Percentiles rank a stretch among this genome's conserved stretches.
Evolutionary conservation across 768 basidiomycete genomes (phyloP).

Genomic region (Pulveroboletus sp.): DNA sequence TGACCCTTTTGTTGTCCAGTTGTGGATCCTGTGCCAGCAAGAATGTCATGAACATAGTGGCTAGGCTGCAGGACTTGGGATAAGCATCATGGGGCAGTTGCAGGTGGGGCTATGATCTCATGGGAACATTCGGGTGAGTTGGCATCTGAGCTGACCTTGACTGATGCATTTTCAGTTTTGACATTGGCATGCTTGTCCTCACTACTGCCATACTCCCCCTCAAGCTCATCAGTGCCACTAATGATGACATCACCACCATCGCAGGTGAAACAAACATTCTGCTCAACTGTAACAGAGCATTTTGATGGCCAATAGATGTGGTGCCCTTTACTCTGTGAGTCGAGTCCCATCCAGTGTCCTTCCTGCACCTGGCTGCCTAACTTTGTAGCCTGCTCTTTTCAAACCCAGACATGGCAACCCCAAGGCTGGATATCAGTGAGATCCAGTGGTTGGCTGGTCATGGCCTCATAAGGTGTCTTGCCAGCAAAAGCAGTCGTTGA

Average conservation of each 20-base stretch:
- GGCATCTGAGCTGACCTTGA: neutral
- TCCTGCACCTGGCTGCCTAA: neutral
- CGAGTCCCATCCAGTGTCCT: neutral
- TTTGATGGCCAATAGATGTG: neutral
- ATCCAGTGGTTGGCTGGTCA: neutral
- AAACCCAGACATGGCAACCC: too few species aligned
- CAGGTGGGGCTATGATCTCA: too few species aligned
- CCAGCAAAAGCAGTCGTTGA: neutral
- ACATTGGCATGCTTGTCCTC: neutral
- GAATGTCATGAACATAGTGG: neutral
- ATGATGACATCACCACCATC: neutral
- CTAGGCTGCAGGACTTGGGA: neutral
- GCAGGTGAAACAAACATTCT: neutral
- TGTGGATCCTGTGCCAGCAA: neutral
- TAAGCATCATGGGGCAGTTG: neutral
- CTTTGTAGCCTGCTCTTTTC: neutral
- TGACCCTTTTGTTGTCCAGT: too few species aligned
- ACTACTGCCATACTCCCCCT: neutral
- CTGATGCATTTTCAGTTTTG: neutral
- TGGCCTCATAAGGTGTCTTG: neutral
- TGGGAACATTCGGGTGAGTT: neutral
- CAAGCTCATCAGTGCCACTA: neutral
- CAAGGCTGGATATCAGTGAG: neutral
- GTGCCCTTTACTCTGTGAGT: conserved; percentile 1
- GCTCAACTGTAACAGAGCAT: neutral